Percentiles rank a stretch among this genome's conserved stretches.
Evolutionary conservation across 495 filamentous ascomycete species (phyloP).

Genomic region (Tuber borchii): DNA sequence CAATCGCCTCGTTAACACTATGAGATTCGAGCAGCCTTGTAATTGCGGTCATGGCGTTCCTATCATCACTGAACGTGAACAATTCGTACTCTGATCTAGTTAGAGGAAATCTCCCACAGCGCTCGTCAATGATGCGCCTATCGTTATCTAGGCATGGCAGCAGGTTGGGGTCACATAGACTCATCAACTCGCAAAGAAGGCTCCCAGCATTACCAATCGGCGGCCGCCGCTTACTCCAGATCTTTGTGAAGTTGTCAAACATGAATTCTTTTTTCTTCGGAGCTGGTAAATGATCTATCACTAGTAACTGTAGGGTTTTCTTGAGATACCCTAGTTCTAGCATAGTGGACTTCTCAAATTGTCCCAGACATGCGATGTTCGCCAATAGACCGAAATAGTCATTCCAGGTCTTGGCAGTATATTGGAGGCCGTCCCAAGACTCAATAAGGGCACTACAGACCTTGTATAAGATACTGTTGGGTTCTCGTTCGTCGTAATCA

Average conservation of each 20-base stretch:
- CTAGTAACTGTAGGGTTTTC: conserved; percentile 35
- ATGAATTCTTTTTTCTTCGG: conserved; percentile 28
- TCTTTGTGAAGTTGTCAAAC: conserved; percentile 38
- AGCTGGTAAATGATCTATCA: conserved; percentile 32
- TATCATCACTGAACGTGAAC: conserved; percentile 41
- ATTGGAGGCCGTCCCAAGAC: conserved; percentile 53
- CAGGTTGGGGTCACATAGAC: conserved; percentile 31
- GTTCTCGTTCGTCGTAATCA: conserved; percentile 34
- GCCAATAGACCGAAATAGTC: conserved; percentile 70
- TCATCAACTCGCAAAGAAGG: conserved; percentile 32
- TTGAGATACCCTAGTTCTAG: conserved; percentile 31
- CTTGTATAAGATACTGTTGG: conserved; percentile 49
- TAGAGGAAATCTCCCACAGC: conserved; percentile 39
- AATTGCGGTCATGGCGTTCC: conserved; percentile 43
- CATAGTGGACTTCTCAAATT: conserved; percentile 38
- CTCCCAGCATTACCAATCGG: conserved; percentile 30
- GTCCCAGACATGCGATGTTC: conserved; percentile 49
- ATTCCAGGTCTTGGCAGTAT: conserved; percentile 60
- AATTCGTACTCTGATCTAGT: conserved; percentile 44
- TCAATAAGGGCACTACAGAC: conserved; percentile 52
- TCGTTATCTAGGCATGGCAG: conserved; percentile 28
- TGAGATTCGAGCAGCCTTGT: conserved; percentile 40
- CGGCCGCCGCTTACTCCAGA: conserved; percentile 36
- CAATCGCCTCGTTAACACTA: conserved; percentile 32
- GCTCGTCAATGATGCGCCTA: conserved; percentile 21